phyloP scores from a whole-genome alignment of 352 stramenopile species.

The Phytophthora idaei region DNA sequence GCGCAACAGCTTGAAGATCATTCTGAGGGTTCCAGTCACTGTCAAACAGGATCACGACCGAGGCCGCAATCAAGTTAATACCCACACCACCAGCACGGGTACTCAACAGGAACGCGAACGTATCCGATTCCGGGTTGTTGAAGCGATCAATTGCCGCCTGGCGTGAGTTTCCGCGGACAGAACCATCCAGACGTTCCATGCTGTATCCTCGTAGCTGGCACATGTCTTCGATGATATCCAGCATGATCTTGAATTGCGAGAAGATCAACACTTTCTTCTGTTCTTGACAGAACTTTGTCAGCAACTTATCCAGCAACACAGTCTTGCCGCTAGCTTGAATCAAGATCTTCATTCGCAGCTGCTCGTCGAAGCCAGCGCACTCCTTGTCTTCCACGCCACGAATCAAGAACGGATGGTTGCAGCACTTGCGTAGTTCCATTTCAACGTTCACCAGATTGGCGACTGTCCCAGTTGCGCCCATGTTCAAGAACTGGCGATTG shows the following conservation, averaged over 20 bases:
- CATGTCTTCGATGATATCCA: slow-evolving; percentile 95
- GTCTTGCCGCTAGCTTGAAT: slow-evolving; percentile 96
- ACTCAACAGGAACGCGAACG: slow-evolving; percentile 97
- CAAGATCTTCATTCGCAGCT: slow-evolving; percentile 73
- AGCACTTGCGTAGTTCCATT: slow-evolving; percentile 99
- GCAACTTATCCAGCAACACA: slow-evolving; percentile 98
- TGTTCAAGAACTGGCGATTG: slow-evolving; percentile 93
- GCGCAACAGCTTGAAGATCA: slow-evolving; percentile 97
- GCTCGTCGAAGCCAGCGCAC: slow-evolving; percentile 75
- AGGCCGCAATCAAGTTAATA: slow-evolving; percentile 95
- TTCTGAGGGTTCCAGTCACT: slow-evolving; percentile 99
- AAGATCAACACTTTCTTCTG: slow-evolving; percentile 99
- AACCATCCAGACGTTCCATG: slow-evolving; percentile 97
- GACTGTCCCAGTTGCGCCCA: slow-evolving; percentile 89
- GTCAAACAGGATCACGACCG: slow-evolving; percentile 91
- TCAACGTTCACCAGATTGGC: slow-evolving; percentile 99
- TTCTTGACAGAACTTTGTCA: slow-evolving; percentile 96
- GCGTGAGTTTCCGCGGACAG: slow-evolving; percentile 95
- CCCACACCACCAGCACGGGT: slow-evolving; percentile 97
- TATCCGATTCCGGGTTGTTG: slow-evolving; percentile 93
- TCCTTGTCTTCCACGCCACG: slow-evolving; percentile 98
- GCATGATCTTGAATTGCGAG: slow-evolving; percentile 99
- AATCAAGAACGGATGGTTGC: slow-evolving; percentile 99
- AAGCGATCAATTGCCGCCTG: slow-evolving; percentile 99
- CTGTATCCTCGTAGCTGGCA: slow-evolving; percentile 81